These are phyloP conservation scores for Zizania palustris DNA, from an alignment of 202 grass and related monocot genomes.

Conservation along the genomic window DNA sequence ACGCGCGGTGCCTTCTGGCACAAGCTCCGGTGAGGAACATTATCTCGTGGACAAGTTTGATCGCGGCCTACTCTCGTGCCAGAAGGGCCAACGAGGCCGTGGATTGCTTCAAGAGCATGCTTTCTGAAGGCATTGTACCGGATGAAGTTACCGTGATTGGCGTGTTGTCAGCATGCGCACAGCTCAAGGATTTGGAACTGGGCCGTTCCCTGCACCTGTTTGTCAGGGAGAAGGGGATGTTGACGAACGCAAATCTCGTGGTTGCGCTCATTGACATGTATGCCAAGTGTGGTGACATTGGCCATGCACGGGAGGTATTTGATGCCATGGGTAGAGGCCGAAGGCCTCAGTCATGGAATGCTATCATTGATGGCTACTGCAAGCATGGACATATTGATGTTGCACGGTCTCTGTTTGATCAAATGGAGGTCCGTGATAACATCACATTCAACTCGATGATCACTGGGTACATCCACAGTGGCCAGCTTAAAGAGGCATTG, in stretches of 20 bases:
- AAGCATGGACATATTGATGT: slow-evolving; percentile 56
- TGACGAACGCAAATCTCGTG: slow-evolving; percentile 46
- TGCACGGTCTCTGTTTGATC: slow-evolving; percentile 68
- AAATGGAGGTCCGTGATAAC: slow-evolving; percentile 57
- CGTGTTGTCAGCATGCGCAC: slow-evolving; percentile 52
- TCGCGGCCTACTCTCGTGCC: slow-evolving; percentile 47
- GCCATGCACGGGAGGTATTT: slow-evolving; percentile 47
- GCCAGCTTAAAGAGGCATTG: slow-evolving; percentile 51
- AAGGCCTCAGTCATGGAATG: slow-evolving; percentile 71
- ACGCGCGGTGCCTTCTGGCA: slow-evolving; percentile 42
- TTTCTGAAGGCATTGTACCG: slow-evolving; percentile 46
- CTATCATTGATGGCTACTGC: slow-evolving; percentile 69
- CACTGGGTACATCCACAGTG: slow-evolving; percentile 71
- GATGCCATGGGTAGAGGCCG: slow-evolving; percentile 44
- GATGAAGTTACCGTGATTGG: slow-evolving; percentile 52
- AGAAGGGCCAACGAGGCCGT: slow-evolving; percentile 49
- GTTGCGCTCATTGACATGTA: slow-evolving; percentile 71
- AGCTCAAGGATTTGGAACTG: slow-evolving; percentile 58
- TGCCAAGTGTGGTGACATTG: slow-evolving; percentile 62
- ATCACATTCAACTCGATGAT: slow-evolving; percentile 92
- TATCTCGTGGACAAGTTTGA: slow-evolving; percentile 67
- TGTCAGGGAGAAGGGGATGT: slow-evolving; percentile 39
- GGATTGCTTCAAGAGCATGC: slow-evolving; percentile 58
- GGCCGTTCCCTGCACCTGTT: slow-evolving; percentile 56
- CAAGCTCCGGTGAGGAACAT: slow-evolving; percentile 57